Evolutionary conservation across 805 yeast genomes (phyloP), one percentile per base, ranked within the genome.

Genomic region (Naumovozyma dairenensis): DNA sequence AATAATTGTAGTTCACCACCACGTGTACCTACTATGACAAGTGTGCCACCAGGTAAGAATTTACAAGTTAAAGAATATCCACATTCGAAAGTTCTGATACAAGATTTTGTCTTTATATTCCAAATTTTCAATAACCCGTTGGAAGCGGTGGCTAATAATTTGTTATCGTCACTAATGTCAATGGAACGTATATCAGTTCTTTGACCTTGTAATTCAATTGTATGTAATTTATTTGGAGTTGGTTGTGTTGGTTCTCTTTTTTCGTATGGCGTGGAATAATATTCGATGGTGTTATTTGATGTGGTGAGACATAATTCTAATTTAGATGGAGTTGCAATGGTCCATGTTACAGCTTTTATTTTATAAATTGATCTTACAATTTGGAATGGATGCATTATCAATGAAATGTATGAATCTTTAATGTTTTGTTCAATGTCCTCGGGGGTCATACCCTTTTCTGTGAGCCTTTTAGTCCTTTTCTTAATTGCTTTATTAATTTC

Each of bases 11-110:
- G 59, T 36, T 73, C 74, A 29, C 99, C 99, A 39, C 74, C 73
- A 54, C 86, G 85, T 39, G 92, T 85, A 26, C 96, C 97, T 6
- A 84, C 73, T 12, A 84, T 83, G 20, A 89, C 77, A 39, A 92
- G 65, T 1, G 86, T 67, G 35, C 94, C 96, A 43, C 97, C 97
- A 1, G 97, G 97, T 35, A 92, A 65, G 48, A 92, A 86, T 48
- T 74, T 72, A 39, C 82, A 69, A 39, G 84, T 71, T 33, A 92
- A 64, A 1, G 94, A 83, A 55, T 89, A 85, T 2, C 96, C 96
- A 43, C 93, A 73, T 22, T 79, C 87, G 51, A 92, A 81, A 0
- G 94, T 80, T 51, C 98, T 70, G 32, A 92, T 68, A 46, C 95
- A 89, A 40, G 76, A 72, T 14, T 63, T 66, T 1, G 89, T 76